These are phyloP conservation scores for Hymenotorrendiella dingleyae DNA, from an alignment of 2,329 filamentous ascomycete genomes.

Conservation along the genomic window DNA sequence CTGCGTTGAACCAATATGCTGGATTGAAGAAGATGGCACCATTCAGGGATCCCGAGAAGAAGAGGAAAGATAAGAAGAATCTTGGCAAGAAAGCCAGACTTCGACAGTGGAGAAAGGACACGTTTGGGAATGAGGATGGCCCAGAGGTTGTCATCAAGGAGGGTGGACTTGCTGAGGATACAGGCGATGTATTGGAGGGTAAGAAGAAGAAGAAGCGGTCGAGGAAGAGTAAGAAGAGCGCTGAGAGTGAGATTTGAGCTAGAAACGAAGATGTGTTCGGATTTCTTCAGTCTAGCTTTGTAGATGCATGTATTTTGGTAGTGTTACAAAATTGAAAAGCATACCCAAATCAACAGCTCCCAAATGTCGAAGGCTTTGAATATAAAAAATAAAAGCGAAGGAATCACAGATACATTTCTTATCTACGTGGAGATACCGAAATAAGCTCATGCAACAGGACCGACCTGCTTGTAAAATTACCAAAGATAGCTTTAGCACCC, in stretches of 20 bases:
- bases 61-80: slow-evolving; percentile 79
- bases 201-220: slow-evolving; percentile 48
- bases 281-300: too few species aligned
- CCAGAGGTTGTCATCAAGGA: slow-evolving; percentile 29
- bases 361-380: too few species aligned
- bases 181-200: slow-evolving; percentile 33
- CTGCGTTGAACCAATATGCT: slow-evolving; percentile 80
- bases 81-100: slow-evolving; percentile 90
- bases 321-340: too few species aligned
- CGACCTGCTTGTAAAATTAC: too few species aligned
- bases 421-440: too few species aligned
- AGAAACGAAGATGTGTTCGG: too few species aligned
- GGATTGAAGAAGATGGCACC: slow-evolving; percentile 92
- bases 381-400: too few species aligned
- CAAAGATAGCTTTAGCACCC: too few species aligned
- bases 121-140: slow-evolving; percentile 47
- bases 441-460: too few species aligned
- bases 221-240: slow-evolving; percentile 31
- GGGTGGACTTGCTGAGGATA: slow-evolving; percentile 20
- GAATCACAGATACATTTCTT: too few species aligned
- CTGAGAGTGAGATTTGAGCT: slow-evolving; percentile 2
- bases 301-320: too few species aligned
- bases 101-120: slow-evolving; percentile 72
- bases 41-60: slow-evolving; percentile 85
- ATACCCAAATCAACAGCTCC: too few species aligned